Conservation (phyloP, 106 monocot genomes). For the Phalaenopsis equestris region DNA sequence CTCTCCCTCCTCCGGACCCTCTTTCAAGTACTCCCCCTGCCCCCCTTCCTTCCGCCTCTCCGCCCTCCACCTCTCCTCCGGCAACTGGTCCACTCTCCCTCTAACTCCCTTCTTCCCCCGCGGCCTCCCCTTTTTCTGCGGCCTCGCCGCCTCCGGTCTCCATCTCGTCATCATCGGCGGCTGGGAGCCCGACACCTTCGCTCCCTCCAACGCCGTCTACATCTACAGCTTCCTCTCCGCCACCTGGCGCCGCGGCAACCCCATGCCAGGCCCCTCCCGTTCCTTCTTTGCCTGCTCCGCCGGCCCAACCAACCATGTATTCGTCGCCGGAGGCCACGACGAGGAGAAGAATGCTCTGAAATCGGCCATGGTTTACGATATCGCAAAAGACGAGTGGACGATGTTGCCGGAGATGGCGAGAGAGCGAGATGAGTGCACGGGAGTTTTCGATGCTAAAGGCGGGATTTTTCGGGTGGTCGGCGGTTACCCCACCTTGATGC, state of each 20-base stretch:
- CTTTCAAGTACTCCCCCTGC: constrained; percentile 8
- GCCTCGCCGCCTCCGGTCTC: constrained; percentile 9
- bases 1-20: background rate
- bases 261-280: constrained; percentile 30
- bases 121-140: constrained; percentile 39
- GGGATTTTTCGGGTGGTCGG: constrained; percentile 21
- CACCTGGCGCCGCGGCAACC: constrained; percentile 22
- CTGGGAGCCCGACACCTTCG: constrained; percentile 37
- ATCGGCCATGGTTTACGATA: constrained; percentile 38
- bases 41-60: constrained; percentile 17
- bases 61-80: constrained; percentile 20
- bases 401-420: constrained; percentile 28
- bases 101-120: constrained; percentile 12
- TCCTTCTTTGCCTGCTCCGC: constrained; percentile 45
- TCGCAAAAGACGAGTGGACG: constrained; percentile 28
- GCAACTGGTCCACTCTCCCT: constrained; percentile 21
- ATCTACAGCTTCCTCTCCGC: constrained; percentile 27
- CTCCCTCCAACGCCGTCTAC: constrained; percentile 17
- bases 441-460: constrained; percentile 6
- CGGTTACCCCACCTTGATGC: constrained; percentile 25
- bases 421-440: constrained; percentile 41
- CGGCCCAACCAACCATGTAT: constrained; percentile 10
- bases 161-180: constrained; percentile 36
- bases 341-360: constrained; percentile 41
- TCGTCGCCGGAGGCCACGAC: constrained; percentile 59